Evolutionary conservation across 23 red algal species (phyloP).

Genomic region (Gracilaria vermiculophylla): DNA sequence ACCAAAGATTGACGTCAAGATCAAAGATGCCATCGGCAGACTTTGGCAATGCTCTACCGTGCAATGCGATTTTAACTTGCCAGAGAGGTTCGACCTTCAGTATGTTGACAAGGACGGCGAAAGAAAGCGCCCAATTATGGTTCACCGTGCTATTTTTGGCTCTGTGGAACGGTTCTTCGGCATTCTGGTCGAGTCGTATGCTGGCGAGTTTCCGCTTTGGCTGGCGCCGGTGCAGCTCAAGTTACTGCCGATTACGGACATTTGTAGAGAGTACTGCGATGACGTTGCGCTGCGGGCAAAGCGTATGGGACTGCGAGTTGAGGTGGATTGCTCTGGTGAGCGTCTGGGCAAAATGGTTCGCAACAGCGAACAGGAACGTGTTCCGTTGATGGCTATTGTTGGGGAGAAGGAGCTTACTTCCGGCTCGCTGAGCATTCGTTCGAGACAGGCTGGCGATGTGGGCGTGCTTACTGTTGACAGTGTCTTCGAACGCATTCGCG

Average conservation of each 20-base stretch:
- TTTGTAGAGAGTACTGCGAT: constrained; percentile 58
- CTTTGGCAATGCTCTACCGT: constrained; percentile 99
- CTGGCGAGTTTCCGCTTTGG: constrained; percentile 98
- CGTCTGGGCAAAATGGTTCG: constrained; percentile 93
- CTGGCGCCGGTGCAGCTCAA: constrained; percentile 93
- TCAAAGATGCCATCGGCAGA: constrained; percentile 94
- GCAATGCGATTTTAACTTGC: constrained; percentile 99
- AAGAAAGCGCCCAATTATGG: constrained; percentile 90
- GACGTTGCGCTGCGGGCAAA: constrained; percentile 33
- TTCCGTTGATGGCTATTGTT: constrained; percentile 91
- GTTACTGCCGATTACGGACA: constrained; percentile 82
- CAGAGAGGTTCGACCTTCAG: constrained; percentile 89
- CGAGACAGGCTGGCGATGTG: constrained; percentile 78
- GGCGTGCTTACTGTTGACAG: constrained; percentile 37
- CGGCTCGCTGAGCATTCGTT: constrained; percentile 68
- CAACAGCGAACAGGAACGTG: constrained; percentile 84
- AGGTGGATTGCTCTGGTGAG: constrained; percentile 86
- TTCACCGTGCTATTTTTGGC: constrained; percentile 96
- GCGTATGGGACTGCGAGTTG: constrained; percentile 55
- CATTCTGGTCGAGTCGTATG: constrained; percentile 91
- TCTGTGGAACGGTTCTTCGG: constrained; percentile 98
- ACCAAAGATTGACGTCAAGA: constrained; percentile 99
- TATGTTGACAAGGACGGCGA: constrained; percentile 78
- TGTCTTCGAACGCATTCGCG: constrained; percentile 26
- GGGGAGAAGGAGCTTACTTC: constrained; percentile 76